These are phyloP conservation scores for Botryosphaeria dothidea DNA, from an alignment of 2,329 filamentous ascomycete species.

Conservation along the genomic window DNA sequence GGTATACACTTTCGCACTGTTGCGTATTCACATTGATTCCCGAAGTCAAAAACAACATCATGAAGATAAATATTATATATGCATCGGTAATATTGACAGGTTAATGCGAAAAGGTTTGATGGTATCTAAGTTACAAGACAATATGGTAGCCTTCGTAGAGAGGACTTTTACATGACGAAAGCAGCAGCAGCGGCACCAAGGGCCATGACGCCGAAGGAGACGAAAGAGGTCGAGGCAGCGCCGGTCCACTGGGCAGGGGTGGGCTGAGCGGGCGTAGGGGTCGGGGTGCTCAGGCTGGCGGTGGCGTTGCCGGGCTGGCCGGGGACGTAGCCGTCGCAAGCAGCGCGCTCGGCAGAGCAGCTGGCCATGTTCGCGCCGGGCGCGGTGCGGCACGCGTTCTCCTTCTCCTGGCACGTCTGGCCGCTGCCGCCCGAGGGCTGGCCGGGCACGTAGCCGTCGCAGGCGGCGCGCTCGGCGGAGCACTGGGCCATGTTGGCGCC, in stretches of 20 bases:
- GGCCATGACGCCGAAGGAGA: slow-evolving; percentile 15
- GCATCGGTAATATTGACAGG: background rate
- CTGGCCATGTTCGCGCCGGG: slow-evolving; percentile 3
- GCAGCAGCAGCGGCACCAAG: slow-evolving; percentile 7
- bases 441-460: slow-evolving; percentile 9
- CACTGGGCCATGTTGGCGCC: slow-evolving; percentile 6
- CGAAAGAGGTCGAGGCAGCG: slow-evolving; percentile 3
- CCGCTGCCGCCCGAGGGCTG: background rate
- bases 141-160: background rate
- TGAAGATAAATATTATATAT: background rate
- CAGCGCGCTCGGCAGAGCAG: background rate
- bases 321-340: slow-evolving; percentile 7
- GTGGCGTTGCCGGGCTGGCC: slow-evolving; percentile 3
- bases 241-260: slow-evolving; percentile 13
- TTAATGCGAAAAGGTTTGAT: background rate
- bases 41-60: background rate
- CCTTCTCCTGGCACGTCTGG: slow-evolving; percentile 4
- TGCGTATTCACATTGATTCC: no score
- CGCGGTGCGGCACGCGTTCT: slow-evolving; percentile 2
- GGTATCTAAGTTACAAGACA: background rate
- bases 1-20: no score
- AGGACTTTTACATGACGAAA: slow-evolving; percentile 4
- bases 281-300: background rate
- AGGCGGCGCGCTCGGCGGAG: background rate
- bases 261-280: background rate